Conservation (phyloP, 306 rosid species). For the Cucurbita maxima region DNA sequence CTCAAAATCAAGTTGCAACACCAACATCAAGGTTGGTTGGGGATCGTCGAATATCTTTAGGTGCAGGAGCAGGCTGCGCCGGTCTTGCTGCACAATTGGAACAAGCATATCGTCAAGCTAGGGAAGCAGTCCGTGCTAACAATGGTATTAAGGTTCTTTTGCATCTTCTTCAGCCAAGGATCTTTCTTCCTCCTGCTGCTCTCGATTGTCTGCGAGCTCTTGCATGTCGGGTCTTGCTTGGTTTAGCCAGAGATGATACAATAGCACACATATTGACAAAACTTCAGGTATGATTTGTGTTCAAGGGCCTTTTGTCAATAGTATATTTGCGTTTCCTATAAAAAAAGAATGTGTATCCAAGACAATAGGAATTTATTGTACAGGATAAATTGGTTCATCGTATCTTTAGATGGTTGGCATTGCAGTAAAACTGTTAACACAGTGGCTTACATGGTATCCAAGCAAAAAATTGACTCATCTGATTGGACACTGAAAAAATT, state of each 20-base stretch:
- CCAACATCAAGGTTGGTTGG: conserved; percentile 84
- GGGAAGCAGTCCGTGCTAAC: conserved; percentile 83
- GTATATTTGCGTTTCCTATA: not conserved
- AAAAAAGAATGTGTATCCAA: not conserved
- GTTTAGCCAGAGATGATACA: conserved; percentile 87
- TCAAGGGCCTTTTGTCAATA: not conserved
- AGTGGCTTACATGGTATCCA: not conserved
- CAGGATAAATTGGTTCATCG: not conserved
- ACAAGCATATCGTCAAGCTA: conserved; percentile 82
- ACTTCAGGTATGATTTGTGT: conserved; percentile 56
- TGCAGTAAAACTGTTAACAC: not conserved
- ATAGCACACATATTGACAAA: conserved; percentile 94
- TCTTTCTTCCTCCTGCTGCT: conserved; percentile 83
- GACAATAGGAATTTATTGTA: not conserved
- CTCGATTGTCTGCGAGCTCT: conserved; percentile 95
- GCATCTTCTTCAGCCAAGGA: conserved; percentile 77
- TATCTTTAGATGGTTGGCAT: not conserved
- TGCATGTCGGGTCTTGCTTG: conserved; percentile 89
- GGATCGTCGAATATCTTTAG: conserved; percentile 83
- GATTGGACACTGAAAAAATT: not conserved
- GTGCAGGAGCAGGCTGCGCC: conserved; percentile 88
- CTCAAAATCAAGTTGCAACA: conserved; percentile 45
- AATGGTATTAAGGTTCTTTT: conserved; percentile 93
- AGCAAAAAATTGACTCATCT: not conserved
- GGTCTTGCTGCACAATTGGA: conserved; percentile 91